Conservation (phyloP, 2,329 filamentous ascomycete species). For the Calonectria crousiana region DNA sequence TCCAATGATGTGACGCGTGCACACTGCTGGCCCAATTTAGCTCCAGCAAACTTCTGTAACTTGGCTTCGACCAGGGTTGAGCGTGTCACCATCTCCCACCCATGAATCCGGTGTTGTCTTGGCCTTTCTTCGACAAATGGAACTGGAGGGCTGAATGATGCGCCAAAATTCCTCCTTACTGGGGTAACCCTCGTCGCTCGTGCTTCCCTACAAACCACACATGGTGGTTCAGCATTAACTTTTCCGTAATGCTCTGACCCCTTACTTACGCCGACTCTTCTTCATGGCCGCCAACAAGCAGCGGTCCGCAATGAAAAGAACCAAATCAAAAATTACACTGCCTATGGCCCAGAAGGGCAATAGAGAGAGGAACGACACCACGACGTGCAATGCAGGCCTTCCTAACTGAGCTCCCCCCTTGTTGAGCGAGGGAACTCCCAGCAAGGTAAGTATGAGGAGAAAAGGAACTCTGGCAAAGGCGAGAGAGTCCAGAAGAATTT, state of each 20-base stretch:
- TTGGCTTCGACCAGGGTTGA: slow-evolving; percentile 3
- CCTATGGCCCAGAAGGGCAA: slow-evolving; percentile 66
- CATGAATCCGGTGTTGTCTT: neutral
- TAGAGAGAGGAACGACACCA: slow-evolving; percentile 61
- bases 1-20: slow-evolving; percentile 34
- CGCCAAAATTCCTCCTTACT: neutral
- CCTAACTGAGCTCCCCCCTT: slow-evolving; percentile 55
- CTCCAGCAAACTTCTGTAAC: slow-evolving; percentile 7
- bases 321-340: slow-evolving; percentile 63
- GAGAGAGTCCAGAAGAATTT: slow-evolving; percentile 18
- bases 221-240: neutral
- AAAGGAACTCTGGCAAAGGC: neutral
- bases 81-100: slow-evolving; percentile 27
- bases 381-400: slow-evolving; percentile 67
- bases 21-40: slow-evolving; percentile 10
- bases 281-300: slow-evolving; percentile 54
- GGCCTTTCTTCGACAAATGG: neutral
- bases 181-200: neutral
- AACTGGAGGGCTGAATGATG: neutral
- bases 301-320: slow-evolving; percentile 58
- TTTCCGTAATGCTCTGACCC: neutral
- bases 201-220: neutral
- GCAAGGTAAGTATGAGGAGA: slow-evolving; percentile 66
- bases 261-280: slow-evolving; percentile 45
- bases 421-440: slow-evolving; percentile 57